Base-by-base conservation (phyloP, 2,329 filamentous ascomycete species). In the Grosmannia serpens region DNA sequence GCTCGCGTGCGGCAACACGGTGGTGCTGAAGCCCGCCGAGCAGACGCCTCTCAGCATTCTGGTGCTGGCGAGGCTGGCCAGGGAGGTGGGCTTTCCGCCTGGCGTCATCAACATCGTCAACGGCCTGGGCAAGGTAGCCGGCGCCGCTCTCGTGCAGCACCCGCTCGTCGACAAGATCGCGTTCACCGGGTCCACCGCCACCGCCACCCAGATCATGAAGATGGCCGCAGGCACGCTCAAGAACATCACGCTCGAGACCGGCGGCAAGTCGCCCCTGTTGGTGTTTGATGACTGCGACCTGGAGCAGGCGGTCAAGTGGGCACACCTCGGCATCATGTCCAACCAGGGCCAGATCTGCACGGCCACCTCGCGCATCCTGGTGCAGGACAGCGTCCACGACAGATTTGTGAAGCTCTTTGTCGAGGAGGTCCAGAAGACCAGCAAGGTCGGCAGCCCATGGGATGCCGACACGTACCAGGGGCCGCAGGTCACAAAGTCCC, bases 301-400 rank as follows among this genome's bases (percentile, higher is more conserved):
- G 47, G 80, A 84, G 17, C 79, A 84, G 63, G 81, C 82, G 2
- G 55, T 61, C 10, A 35, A 50, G 20, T 58, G 56, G 56, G 49
- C 51, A 29, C 62, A 62, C 53, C 56, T 62, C 35, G 65, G 70
- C 7, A 69, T 89, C 76, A 85, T 86, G 73, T 82, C 82, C 59
- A 88, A 89, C 64, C 83, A 83, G 0, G 86, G 86, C 15, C 86
- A 89, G 68, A 83, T 89, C 47, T 89, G 86, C 74, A 87, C 85
- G 33, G 88, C 88, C 63, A 84, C 85, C 5, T 87, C 84, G 0
- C 74, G 86, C 3, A 83, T 89, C 11, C 88, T 88, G 68, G 79
- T 89, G 2, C 85, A 85, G 1, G 71, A 75, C 50, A 67, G 70
- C 50, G 78, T 86, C 68, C 83, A 86, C 62, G 63, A 74, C 22